Base-by-base conservation (phyloP, 495 filamentous ascomycete genomes). In the Podospora fimiseda region DNA sequence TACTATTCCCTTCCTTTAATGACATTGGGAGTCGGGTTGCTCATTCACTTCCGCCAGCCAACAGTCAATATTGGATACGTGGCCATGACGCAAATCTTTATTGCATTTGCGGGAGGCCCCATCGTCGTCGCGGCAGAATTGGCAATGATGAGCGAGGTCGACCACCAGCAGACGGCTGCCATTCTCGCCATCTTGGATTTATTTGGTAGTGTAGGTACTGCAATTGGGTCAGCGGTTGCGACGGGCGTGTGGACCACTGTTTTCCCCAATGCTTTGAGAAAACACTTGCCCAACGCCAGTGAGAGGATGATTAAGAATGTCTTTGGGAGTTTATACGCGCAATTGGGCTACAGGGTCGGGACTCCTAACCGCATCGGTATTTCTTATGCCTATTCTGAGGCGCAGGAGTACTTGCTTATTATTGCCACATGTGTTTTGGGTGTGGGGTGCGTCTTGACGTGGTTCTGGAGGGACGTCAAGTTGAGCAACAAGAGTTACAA, bases 71-170 rank as follows among this genome's bases (percentile, higher is more conserved):
- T 86, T 46, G 78, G 78, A 18, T 83, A 80, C 63, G 60, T 87
- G 7, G 67, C 88, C 66, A 87, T 88, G 81, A 83, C 78, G 55
- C 85, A 89, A 66, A 84, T 89, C 66, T 83, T 88, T 70, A 86
- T 88, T 57, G 80, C 86, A 27, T 82, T 90, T 57, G 75, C 76
- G 19, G 84, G 82, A 40, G 74, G 74, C 15, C 64, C 69, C 30
- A 61, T 74, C 13, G 77, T 86, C 43, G 77, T 88, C 54, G 66
- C 67, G 40, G 77, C 78, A 47, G 78, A 88, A 59, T 76, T 87
- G n/a, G 81, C 84, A 9, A 72, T 83, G 51, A 81, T 88, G 71
- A 80, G 83, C 0, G 77, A 79, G 1, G 71, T 78, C 1, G 65
- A 74, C 9, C 86, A 87, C 54, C 70, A 86, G 33, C 67, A 87